Conservation (phyloP, 2,329 filamentous ascomycete species). For the Clarireedia hainanense region DNA sequence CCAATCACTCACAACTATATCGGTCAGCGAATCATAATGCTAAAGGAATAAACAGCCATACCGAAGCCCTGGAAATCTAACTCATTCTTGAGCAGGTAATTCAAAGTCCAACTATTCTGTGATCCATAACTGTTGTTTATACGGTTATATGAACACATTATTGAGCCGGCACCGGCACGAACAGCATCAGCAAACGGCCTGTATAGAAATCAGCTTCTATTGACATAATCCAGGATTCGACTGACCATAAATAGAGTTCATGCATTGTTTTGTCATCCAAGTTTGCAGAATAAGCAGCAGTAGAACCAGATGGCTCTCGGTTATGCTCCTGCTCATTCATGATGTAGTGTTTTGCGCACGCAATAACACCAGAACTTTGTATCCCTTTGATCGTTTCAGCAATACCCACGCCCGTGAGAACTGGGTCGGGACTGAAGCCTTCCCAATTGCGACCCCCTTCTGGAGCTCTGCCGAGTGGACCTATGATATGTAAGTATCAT, state of each 20-base stretch:
- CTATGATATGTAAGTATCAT: not conserved
- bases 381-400: slow-evolving; percentile 70
- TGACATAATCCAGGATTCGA: slow-evolving; percentile 35
- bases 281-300: slow-evolving; percentile 47
- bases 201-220: slow-evolving; percentile 51
- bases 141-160: slow-evolving; percentile 84
- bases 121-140: slow-evolving; percentile 75
- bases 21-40: too few species aligned
- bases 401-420: slow-evolving; percentile 65
- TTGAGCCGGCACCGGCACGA: slow-evolving; percentile 65
- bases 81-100: slow-evolving; percentile 70
- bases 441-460: slow-evolving; percentile 66
- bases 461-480: slow-evolving; percentile 56
- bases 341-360: slow-evolving; percentile 68
- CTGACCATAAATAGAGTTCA: slow-evolving; percentile 46
- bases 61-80: slow-evolving; percentile 74
- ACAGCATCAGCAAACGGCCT: slow-evolving; percentile 50
- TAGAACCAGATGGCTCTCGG: slow-evolving; percentile 22
- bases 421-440: slow-evolving; percentile 64
- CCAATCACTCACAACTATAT: slow-evolving; percentile 70
- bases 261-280: slow-evolving; percentile 54
- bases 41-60: slow-evolving; percentile 42
- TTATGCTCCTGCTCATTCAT: slow-evolving; percentile 61
- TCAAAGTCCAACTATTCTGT: slow-evolving; percentile 70
- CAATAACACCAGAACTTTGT: slow-evolving; percentile 69